Percentiles rank a stretch among this genome's conserved stretches.
Evolutionary conservation across 129 eudicot species (phyloP).

Genomic region (carrot (Daucus carota)): DNA sequence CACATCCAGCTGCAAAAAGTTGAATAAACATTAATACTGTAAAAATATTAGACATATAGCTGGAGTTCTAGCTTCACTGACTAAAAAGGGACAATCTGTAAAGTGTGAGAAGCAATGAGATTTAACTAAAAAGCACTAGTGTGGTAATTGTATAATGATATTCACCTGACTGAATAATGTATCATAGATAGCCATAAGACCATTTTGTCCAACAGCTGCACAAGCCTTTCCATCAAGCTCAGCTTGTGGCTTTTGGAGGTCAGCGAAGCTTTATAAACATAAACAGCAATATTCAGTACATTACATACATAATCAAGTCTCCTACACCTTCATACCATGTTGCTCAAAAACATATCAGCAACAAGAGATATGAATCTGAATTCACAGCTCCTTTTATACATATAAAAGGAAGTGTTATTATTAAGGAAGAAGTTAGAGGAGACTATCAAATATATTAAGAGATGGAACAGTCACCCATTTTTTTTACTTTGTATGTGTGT

Average conservation of each 20-base stretch:
- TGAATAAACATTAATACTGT: slow-evolving; percentile 6
- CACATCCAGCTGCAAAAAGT: slow-evolving; percentile 60
- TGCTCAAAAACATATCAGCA: neutral
- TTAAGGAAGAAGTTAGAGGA: neutral
- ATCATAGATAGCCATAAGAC: slow-evolving; percentile 97
- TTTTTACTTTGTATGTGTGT: slow-evolving; percentile 7
- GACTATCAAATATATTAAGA: neutral
- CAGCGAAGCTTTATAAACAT: slow-evolving; percentile 61
- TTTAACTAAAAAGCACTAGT: neutral
- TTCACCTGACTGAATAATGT: slow-evolving; percentile 85
- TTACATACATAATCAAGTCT: neutral
- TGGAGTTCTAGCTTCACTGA: neutral
- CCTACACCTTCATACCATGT: neutral
- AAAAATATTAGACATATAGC: neutral
- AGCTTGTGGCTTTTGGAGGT: slow-evolving; percentile 87
- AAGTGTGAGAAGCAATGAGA: neutral
- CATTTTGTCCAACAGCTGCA: slow-evolving; percentile 98
- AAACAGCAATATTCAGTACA: slow-evolving; percentile 13
- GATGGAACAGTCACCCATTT: neutral
- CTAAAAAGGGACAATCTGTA: neutral
- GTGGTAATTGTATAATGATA: neutral
- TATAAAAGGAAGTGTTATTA: neutral
- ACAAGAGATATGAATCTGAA: neutral
- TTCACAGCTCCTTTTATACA: neutral
- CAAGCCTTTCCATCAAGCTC: slow-evolving; percentile 98